Evolutionary conservation across 1,284 basidiomycete species (phyloP).

Genomic region (Pascua sp.): DNA sequence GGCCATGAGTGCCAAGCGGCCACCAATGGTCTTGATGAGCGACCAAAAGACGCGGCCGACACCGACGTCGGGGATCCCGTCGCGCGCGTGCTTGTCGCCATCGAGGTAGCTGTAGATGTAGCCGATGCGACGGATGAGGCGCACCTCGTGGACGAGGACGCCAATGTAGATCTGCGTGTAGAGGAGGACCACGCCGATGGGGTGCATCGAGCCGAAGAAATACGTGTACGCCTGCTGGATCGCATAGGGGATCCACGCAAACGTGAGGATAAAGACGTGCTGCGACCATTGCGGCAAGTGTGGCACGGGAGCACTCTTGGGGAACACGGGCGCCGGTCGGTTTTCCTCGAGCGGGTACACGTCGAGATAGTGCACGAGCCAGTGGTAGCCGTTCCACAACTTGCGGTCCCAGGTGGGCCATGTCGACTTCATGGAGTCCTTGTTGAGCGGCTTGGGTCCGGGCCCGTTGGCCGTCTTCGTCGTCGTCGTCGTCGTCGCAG

Average conservation of each 20-base stretch:
- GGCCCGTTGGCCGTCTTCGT: neutral
- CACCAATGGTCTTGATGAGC: neutral
- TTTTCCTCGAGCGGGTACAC: neutral
- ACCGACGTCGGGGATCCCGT: conserved; percentile 7
- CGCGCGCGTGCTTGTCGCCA: conserved; percentile 1
- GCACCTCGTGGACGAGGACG: conserved; percentile 2
- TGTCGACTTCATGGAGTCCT: conserved; percentile 1
- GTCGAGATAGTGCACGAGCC: conserved; percentile 1
- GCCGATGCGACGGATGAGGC: conserved; percentile 1
- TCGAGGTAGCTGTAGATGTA: conserved; percentile 1
- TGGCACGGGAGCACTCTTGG: conserved; percentile 1
- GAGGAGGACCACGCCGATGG: conserved; percentile 1
- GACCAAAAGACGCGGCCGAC: conserved; percentile 1
- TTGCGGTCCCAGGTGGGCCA: conserved; percentile 1
- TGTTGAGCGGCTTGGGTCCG: neutral
- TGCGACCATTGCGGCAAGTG: conserved; percentile 4
- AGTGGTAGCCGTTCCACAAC: neutral
- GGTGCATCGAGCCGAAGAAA: neutral
- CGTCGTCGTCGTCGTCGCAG: neutral
- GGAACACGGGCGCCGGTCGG: neutral
- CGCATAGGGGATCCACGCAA: conserved; percentile 1
- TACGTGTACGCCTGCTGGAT: conserved; percentile 1
- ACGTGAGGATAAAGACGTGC: conserved; percentile 3
- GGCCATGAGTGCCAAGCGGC: neutral
- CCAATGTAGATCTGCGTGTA: conserved; percentile 2